Percentiles rank a stretch among this genome's conserved stretches.
Conservation (phyloP, 495 filamentous ascomycete genomes). For the Terfezia claveryi region DNA sequence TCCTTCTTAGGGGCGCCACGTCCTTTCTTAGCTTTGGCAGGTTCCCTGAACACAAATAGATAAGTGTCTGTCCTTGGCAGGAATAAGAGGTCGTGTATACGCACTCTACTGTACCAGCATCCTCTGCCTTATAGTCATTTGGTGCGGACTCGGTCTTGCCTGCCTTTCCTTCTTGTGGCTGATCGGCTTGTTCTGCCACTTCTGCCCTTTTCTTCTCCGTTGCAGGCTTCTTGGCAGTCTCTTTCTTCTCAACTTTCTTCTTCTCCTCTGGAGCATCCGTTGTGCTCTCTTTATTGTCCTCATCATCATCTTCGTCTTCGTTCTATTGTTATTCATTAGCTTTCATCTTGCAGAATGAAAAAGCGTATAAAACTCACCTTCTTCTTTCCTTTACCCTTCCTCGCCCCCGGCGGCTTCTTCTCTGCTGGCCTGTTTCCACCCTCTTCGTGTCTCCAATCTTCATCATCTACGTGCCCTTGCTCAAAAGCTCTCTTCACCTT, state of each 20-base stretch:
- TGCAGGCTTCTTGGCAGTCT: conserved; percentile 1
- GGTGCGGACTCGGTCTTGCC: conserved; percentile 1
- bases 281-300: conserved; percentile 9
- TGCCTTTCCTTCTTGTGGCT: conserved; percentile 17
- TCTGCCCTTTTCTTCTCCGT: neutral
- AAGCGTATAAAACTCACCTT: neutral
- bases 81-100: conserved; percentile 1
- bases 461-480: conserved; percentile 44
- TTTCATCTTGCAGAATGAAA: neutral
- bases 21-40: neutral
- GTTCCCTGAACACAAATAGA: neutral
- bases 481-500: conserved; percentile 40
- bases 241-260: conserved; percentile 10
- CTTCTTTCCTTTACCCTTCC: neutral
- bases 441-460: conserved; percentile 44
- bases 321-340: neutral
- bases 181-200: conserved; percentile 12
- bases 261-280: conserved; percentile 12
- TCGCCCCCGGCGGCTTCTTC: neutral
- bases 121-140: conserved; percentile 1
- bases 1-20: neutral
- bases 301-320: conserved; percentile 4
- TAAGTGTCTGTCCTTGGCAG: conserved; percentile 1
- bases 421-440: conserved; percentile 29
- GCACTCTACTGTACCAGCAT: conserved; percentile 1